These are phyloP conservation scores for Colletotrichum somersetense DNA, from an alignment of 2,329 filamentous ascomycete species.

Conservation along the genomic window DNA sequence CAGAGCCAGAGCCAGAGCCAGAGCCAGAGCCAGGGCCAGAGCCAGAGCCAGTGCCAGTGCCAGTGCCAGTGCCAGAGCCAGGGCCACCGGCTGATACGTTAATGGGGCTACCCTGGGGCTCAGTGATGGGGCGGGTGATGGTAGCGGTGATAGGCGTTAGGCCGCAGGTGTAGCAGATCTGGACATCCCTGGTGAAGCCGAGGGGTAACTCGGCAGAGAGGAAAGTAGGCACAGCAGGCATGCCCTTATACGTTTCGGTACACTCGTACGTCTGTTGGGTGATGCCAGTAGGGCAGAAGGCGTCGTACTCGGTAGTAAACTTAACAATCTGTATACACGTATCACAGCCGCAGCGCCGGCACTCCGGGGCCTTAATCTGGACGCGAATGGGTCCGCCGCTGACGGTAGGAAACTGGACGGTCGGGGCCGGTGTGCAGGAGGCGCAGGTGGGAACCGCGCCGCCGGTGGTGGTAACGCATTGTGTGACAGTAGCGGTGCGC, in stretches of 20 bases:
- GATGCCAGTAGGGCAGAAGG: constrained; percentile 15
- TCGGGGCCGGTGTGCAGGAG: not conserved
- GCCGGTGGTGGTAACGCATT: constrained; percentile 2
- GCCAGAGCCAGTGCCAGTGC: not conserved
- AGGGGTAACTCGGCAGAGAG: not conserved
- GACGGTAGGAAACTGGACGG: not conserved
- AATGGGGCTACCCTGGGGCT: not conserved
- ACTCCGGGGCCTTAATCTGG: not conserved
- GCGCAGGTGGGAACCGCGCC: not conserved
- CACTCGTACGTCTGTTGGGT: not conserved
- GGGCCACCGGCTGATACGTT: not conserved
- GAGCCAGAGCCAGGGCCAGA: not conserved
- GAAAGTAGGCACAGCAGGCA: not conserved
- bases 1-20: not conserved
- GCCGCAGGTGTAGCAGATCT: constrained; percentile 8
- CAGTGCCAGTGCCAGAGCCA: not conserved
- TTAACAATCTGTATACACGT: not conserved
- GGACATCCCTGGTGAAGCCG: not conserved
- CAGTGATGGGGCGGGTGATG: not conserved
- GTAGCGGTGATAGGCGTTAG: not conserved
- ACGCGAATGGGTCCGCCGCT: not conserved
- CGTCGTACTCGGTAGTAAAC: constrained; percentile 11
- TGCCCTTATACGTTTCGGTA: constrained; percentile 2
- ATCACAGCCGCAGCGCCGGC: not conserved
- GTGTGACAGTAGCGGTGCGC: not conserved